phyloP scores from a whole-genome alignment of 2,329 filamentous ascomycete species.

The Claviceps sorghi region DNA sequence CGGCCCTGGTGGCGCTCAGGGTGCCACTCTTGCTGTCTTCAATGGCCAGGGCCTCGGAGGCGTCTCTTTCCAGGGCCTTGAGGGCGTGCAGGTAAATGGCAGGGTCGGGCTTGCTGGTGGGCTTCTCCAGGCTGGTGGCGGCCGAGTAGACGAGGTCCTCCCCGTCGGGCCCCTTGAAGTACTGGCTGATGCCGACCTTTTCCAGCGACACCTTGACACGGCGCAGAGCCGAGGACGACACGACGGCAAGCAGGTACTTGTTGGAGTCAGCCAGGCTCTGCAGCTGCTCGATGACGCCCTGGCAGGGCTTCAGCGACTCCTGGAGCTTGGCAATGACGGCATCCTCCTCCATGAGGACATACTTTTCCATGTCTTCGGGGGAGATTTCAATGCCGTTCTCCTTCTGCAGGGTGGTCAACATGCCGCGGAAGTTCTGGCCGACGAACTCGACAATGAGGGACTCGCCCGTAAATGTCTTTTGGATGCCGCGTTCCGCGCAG shows the following conservation, averaged over 20 bases:
- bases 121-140: constrained; percentile 59
- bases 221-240: constrained; percentile 65
- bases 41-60: constrained; percentile 61
- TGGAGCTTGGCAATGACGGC: constrained; percentile 70
- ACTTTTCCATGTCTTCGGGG: constrained; percentile 54
- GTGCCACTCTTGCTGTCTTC: constrained; percentile 84
- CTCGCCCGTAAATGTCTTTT: constrained; percentile 59
- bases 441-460: constrained; percentile 76
- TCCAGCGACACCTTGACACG: constrained; percentile 65
- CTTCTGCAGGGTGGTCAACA: constrained; percentile 63
- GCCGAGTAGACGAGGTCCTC: constrained; percentile 65
- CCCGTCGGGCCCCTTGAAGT: constrained; percentile 39
- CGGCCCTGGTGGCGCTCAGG: constrained; percentile 56
- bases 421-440: constrained; percentile 87
- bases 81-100: constrained; percentile 74
- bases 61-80: constrained; percentile 54
- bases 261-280: constrained; percentile 43
- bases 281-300: constrained; percentile 53
- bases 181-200: constrained; percentile 61
- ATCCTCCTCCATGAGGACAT: constrained; percentile 66
- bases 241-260: constrained; percentile 63
- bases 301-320: constrained; percentile 51
- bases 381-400: constrained; percentile 60
- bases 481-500: constrained; percentile 49
- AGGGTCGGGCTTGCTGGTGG: constrained; percentile 84